Evolutionary conservation across 1,284 basidiomycete genomes (phyloP), one percentile per base, ranked within the genome.

Genomic region (Puccinia triticina): DNA sequence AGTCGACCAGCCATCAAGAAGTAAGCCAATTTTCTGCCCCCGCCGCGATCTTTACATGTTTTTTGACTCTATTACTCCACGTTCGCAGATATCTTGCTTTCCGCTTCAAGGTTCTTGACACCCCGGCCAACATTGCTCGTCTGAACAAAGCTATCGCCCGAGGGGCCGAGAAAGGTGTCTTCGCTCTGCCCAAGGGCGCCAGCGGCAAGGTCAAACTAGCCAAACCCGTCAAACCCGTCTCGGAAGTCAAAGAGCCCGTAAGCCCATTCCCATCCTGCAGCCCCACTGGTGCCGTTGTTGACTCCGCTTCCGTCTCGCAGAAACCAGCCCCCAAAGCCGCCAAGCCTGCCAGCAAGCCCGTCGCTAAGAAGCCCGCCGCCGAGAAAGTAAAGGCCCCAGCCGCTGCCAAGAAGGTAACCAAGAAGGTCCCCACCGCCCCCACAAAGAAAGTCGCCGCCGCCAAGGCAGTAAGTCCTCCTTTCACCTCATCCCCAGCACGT

Each of bases 201-300:
- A 37, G 74, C 37, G 85, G 85, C 53, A 85, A 85, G 74, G 82
- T 85, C 79, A 84, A 82, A 78, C 29, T 84, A 37, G 72, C 40
- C 40, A 43, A 43, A 43, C 40, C 40, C 40, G 12, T 12, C 64
- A 77, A 78, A 37, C n/a, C 76, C 34, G 46, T 55, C 57, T 43
- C 46, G 11, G 34, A 32, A 40, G 11, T 67, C 0, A 80, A 82
- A 29, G 43, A 37, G 34, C 18, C 61, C 77, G 78, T 74, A 53
- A 78, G 82, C 46, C 61, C 2, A 26, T 67, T 10, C 46, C 18
- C 37, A 43, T 61, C 46, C 46, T 23, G 29, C 23, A 37, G 61
- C 18, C 23, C 26, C 55, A 18, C 26, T 72, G 43, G 50, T 16
- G 1, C 21, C 40, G 5, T 29, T 32, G 55, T 18, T 72, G 43